Evolutionary conservation across 2,329 filamentous ascomycete species (phyloP).

Genomic region (Fusarium goolgardi): DNA sequence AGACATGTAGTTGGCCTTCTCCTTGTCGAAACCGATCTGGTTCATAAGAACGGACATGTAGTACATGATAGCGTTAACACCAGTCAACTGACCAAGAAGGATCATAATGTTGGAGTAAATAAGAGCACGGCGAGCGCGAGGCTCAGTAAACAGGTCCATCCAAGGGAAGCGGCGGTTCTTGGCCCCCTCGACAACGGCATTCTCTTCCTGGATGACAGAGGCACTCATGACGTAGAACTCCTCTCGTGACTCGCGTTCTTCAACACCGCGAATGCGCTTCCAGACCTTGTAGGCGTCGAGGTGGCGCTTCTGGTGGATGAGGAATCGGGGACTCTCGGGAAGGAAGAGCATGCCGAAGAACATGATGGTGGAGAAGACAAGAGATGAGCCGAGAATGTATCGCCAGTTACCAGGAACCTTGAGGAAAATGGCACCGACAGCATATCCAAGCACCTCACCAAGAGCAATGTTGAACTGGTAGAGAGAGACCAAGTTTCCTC

Average conservation of each 20-base stretch:
- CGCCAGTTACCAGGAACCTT: slow-evolving; percentile 77
- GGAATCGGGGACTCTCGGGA: slow-evolving; percentile 74
- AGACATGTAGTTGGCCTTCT: slow-evolving; percentile 77
- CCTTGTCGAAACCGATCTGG: slow-evolving; percentile 73
- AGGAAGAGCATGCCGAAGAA: slow-evolving; percentile 73
- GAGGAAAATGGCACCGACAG: slow-evolving; percentile 78
- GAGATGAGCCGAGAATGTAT: slow-evolving; percentile 77
- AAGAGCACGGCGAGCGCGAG: slow-evolving; percentile 73
- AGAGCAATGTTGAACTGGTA: slow-evolving; percentile 83
- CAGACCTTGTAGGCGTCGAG: slow-evolving; percentile 69
- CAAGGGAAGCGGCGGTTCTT: slow-evolving; percentile 71
- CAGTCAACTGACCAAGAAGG: slow-evolving; percentile 76
- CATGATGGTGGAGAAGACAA: slow-evolving; percentile 70
- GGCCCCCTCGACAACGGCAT: slow-evolving; percentile 61
- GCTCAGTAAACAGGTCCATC: slow-evolving; percentile 79
- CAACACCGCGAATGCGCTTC: slow-evolving; percentile 76
- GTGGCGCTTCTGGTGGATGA: slow-evolving; percentile 72
- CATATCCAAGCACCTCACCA: slow-evolving; percentile 79
- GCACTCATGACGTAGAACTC: slow-evolving; percentile 80
- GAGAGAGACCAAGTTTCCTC: slow-evolving; percentile 78
- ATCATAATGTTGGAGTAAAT: slow-evolving; percentile 78
- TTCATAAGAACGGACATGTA: slow-evolving; percentile 77
- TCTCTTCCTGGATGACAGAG: slow-evolving; percentile 68
- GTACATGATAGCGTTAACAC: slow-evolving; percentile 76
- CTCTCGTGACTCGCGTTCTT: slow-evolving; percentile 67